These are phyloP conservation scores for Porodaedalea pini DNA, from an alignment of 1,284 basidiomycete species.

Conservation along the genomic window DNA sequence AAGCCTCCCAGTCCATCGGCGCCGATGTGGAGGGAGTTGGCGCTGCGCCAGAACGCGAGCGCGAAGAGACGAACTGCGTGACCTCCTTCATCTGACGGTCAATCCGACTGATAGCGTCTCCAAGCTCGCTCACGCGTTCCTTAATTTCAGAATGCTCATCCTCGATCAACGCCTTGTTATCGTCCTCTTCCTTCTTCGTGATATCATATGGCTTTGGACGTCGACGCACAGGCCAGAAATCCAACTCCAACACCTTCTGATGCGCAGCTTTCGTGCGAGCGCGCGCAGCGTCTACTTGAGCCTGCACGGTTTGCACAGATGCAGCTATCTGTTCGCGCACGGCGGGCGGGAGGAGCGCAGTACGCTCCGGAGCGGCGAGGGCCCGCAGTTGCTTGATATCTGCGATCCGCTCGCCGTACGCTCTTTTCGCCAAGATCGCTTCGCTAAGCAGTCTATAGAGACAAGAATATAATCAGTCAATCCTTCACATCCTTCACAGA, in stretches of 20 bases:
- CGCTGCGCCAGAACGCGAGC: constrained; percentile 13
- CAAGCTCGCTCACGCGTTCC: constrained; percentile 27
- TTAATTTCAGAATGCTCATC: constrained; percentile 30
- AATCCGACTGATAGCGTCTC: constrained; percentile 18
- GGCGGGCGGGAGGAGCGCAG: background rate
- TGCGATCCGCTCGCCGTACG: background rate
- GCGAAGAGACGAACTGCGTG: constrained; percentile 21
- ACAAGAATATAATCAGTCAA: background rate
- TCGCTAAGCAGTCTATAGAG: constrained; percentile 3
- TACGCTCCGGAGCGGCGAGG: background rate
- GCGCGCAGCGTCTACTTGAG: constrained; percentile 28
- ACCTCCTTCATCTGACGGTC: constrained; percentile 14
- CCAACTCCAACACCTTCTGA: constrained; percentile 31
- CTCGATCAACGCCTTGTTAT: background rate
- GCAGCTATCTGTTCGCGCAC: background rate
- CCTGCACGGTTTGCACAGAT: constrained; percentile 16
- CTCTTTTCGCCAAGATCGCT: constrained; percentile 2
- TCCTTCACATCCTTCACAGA: background rate
- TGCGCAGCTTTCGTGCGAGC: constrained; percentile 29
- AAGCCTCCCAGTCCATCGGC: constrained; percentile 10
- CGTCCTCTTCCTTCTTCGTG: constrained; percentile 4
- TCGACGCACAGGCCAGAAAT: constrained; percentile 39
- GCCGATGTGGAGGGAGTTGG: background rate
- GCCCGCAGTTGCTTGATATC: constrained; percentile 6
- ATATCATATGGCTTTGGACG: constrained; percentile 21